Base-by-base conservation (phyloP, 768 basidiomycete species). In the Suillus subaureus region DNA sequence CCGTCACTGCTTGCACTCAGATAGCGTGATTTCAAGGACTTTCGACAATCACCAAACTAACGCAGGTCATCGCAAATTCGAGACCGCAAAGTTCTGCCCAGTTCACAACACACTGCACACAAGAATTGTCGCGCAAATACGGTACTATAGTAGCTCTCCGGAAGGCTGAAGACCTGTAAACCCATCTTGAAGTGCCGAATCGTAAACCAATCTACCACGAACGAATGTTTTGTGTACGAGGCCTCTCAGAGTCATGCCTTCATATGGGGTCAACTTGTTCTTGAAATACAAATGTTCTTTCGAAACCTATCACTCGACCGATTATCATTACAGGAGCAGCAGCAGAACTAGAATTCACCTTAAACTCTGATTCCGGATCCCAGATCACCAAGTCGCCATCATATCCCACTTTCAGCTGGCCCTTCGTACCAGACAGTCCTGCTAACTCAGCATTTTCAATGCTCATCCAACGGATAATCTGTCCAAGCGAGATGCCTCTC, bases 181-280 rank as follows among this genome's bases (percentile, higher is more conserved):
- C 8, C 81, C 80, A 23, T 69, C 72, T 57, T 21, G 66, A 60
- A 42, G 58, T 35, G 47, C 58, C 49, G 54, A 67, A 66, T 87
- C 84, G 76, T 92, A 97, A 1, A 90, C 85, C 56, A 91, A 74
- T 23, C 74, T 70, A 4, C 95, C 96, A 6, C 94, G 86, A 26
- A 99, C 79, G 75, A 86, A 94, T 0, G 93, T 94, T 75, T 89
- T 81, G 66, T 86, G 80, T 39, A 96, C 92, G 23, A 80, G 79
- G 0, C 97, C 97, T 16, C 70, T 79, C 55, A 97, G 82, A 21
- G 72, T 82, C 71, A 85, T 80, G 4, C 95, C 96, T 70, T 92
- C 86, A 74, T 96, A 99, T 1, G 97, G 92, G 5, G 93, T 93
- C 21, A 97, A 72, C 78, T 96, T 96, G 79, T 99, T 98, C 82